phyloP scores from a whole-genome alignment of 2,329 filamentous ascomycete species.

The Phyllosticta citribraziliensis region DNA sequence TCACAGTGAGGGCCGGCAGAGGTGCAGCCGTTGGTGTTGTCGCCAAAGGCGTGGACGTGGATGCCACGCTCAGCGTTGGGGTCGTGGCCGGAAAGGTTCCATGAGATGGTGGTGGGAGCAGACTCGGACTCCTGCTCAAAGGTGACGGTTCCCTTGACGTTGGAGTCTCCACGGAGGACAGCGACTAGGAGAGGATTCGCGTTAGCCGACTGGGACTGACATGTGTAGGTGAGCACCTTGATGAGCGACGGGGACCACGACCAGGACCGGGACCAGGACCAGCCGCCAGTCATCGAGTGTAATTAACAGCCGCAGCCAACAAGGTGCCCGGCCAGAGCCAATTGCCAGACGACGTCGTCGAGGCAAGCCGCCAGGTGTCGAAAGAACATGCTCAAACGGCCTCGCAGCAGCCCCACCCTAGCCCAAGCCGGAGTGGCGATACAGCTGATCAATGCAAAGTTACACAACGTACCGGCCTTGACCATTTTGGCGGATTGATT shows the following conservation, averaged over 20 bases:
- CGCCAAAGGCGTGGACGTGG: slow-evolving; percentile 97
- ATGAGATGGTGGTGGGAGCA: slow-evolving; percentile 75
- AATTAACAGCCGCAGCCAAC: slow-evolving; percentile 4
- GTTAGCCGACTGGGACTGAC: slow-evolving; percentile 2
- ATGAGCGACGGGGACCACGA: slow-evolving; percentile 3
- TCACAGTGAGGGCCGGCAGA: slow-evolving; percentile 94
- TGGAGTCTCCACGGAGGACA: slow-evolving; percentile 96
- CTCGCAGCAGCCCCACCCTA: slow-evolving; percentile 35
- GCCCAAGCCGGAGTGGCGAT: slow-evolving; percentile 14
- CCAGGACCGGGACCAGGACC: not conserved
- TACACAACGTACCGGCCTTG: slow-evolving; percentile 72
- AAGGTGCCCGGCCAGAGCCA: slow-evolving; percentile 6
- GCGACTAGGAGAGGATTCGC: slow-evolving; percentile 55
- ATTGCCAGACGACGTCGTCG: slow-evolving; percentile 1
- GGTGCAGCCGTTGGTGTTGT: slow-evolving; percentile 99
- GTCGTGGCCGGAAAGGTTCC: slow-evolving; percentile 87
- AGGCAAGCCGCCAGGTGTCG: slow-evolving; percentile 1
- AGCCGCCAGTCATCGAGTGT: not conserved
- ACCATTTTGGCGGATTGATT: slow-evolving; percentile 79
- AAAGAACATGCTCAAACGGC: slow-evolving; percentile 46
- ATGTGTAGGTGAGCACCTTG: slow-evolving; percentile 1
- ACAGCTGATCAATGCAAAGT: slow-evolving; percentile 13
- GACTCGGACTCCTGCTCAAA: slow-evolving; percentile 88
- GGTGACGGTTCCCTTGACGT: slow-evolving; percentile 83
- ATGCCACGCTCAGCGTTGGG: slow-evolving; percentile 93